A percentile compares a stretch with the other conserved stretches of the same genome.
These are phyloP conservation scores for Agrostemma githago DNA, from an alignment of 148 eudicot genomes.

Conservation along the genomic window DNA sequence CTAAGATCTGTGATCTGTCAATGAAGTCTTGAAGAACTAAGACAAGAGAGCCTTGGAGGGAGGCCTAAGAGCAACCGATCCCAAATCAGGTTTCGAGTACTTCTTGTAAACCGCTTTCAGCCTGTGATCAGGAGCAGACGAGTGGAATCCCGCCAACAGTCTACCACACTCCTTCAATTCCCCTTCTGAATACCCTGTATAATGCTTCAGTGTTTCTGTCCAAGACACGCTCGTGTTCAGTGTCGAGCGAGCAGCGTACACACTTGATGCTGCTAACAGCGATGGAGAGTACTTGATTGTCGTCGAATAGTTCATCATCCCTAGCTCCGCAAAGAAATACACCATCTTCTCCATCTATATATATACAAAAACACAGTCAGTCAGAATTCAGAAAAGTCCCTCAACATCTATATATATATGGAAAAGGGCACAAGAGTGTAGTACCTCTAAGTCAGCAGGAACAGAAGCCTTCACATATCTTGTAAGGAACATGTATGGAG, in stretches of 20 bases:
- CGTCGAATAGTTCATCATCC: constrained; percentile 43
- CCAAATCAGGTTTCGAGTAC: constrained; percentile 35
- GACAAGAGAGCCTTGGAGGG: constrained; percentile 43
- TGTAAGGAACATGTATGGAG: constrained; percentile 71
- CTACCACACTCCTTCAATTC: constrained; percentile 42
- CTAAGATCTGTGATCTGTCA: constrained; percentile 11
- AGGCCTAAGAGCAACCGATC: constrained; percentile 32
- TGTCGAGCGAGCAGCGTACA: constrained; percentile 55
- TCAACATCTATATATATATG: neutral
- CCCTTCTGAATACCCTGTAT: constrained; percentile 46
- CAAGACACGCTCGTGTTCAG: constrained; percentile 36
- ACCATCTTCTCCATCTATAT: constrained; percentile 53
- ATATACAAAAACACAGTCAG: neutral
- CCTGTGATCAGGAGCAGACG: constrained; percentile 34
- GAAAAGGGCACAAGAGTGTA: neutral
- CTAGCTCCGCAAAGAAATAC: constrained; percentile 51
- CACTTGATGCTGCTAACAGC: constrained; percentile 51
- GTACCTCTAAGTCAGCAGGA: constrained; percentile 34
- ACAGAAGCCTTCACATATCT: constrained; percentile 67
- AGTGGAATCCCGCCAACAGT: constrained; percentile 31
- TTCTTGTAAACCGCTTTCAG: constrained; percentile 41
- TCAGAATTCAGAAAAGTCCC: neutral
- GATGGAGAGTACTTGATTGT: constrained; percentile 41
- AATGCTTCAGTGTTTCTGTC: constrained; percentile 51
- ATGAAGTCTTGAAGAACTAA: neutral